Evolutionary conservation across 441 rosid genomes (phyloP), one percentile per base, ranked within the genome.

Genomic region (California macrophylla): DNA sequence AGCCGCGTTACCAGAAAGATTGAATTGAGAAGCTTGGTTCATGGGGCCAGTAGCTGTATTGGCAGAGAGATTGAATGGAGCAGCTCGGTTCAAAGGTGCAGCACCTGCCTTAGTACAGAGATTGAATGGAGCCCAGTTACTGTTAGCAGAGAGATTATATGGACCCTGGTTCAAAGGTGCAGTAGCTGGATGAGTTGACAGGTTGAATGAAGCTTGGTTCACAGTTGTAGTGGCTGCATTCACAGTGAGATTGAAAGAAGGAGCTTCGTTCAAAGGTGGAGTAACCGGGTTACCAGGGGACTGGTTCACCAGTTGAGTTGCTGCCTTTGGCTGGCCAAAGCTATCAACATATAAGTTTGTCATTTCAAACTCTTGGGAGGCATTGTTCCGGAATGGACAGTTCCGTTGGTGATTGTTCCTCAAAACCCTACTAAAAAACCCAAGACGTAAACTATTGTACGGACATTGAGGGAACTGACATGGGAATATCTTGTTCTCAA

Each of bases 361-460:
- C 30, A 77, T 82, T 28, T 81, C 83, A 66, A 79, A 84, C 40
- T 76, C 87, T 29, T 71, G 85, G 54, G 82, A 63, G 67, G 81
- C 69, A 65, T 74, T 73, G 64, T 64, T 78, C 54, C 87, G 71
- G 23, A 65, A 84, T 6, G 86, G 87, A 68, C 97, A 94, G 40
- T 21, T 82, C 69, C 85, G 68, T 65, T 94, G 97, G 77, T 94
- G 98, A 73, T 90, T 90, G 79, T 94, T 94, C 82, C 99, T 83
- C 0, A 87, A 78, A 24, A 70, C 80, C 78, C 97, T 79, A 67
- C 89, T 97, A 29, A 60, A 79, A 68, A 87, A 94, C 9, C 96
- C 97, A 26, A 84, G 50, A 24, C 76, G 80, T 18, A 77, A 71
- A 26, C 92, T 91, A 36, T 89, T 84, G 66, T 86, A 76, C 38